phyloP scores from a whole-genome alignment of 352 stramenopile genomes.

The Phytophthora nicotianae region DNA sequence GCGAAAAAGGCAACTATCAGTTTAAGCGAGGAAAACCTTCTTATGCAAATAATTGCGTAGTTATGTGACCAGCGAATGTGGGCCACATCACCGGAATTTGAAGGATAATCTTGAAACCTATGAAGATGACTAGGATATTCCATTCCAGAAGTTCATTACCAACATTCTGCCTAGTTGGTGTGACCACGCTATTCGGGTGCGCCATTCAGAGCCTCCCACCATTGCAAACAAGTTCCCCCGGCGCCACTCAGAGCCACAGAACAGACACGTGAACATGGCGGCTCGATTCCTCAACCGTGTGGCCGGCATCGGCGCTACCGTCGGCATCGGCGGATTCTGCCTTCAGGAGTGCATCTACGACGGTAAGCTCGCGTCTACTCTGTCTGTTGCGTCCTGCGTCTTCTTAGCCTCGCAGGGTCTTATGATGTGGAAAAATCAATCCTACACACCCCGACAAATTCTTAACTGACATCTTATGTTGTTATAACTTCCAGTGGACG shows the following conservation, averaged over 20 bases:
- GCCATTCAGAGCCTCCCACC: conserved; percentile 20
- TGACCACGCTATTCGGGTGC: conserved; percentile 13
- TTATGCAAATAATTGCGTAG: conserved; percentile 1
- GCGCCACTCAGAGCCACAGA: conserved; percentile 33
- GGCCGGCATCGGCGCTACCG: conserved; percentile 54
- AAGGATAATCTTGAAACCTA: neutral
- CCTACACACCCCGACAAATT: neutral
- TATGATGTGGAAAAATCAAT: too few species aligned
- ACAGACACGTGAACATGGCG: conserved; percentile 52
- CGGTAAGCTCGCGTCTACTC: conserved; percentile 50
- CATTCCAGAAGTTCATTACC: conserved; percentile 8
- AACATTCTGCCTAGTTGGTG: conserved; percentile 10
- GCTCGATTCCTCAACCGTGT: conserved; percentile 79
- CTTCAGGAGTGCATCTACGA: conserved; percentile 87
- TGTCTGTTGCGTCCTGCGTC: neutral
- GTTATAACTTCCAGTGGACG: conserved; percentile 90
- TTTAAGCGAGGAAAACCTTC: neutral
- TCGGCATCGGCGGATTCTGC: conserved; percentile 71
- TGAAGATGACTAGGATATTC: neutral
- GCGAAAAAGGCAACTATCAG: conserved; percentile 17
- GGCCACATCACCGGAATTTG: conserved; percentile 16
- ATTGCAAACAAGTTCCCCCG: conserved; percentile 25
- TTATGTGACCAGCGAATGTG: conserved; percentile 2
- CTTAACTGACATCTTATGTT: conserved; percentile 15
- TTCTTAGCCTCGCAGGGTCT: neutral